Conservation (phyloP, 352 stramenopile species). For the Pythium periplocum region DNA sequence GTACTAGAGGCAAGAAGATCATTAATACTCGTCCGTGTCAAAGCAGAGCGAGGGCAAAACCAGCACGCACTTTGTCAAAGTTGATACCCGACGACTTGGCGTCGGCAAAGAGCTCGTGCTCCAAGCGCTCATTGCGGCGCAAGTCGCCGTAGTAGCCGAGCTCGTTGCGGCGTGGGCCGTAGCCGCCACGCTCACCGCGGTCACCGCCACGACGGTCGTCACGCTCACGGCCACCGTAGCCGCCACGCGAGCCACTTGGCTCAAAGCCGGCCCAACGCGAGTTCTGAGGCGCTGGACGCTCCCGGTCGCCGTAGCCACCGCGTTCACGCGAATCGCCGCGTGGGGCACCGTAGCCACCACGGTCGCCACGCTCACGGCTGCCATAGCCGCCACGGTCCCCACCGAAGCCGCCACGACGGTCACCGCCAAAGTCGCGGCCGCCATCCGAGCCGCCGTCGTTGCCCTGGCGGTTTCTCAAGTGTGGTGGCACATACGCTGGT, state of each 20-base stretch:
- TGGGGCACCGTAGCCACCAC: no score
- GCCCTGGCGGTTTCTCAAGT: conserved; percentile 45
- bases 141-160: conserved; percentile 96
- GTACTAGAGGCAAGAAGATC: conserved; percentile 53
- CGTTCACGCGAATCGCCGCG: no score
- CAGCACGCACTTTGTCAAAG: conserved; percentile 88
- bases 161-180: conserved; percentile 85
- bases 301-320: conserved; percentile 1
- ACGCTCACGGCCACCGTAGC: conserved; percentile 11
- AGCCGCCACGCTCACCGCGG: conserved; percentile 32
- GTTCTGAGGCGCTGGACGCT: conserved; percentile 4
- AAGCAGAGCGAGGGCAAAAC: no score
- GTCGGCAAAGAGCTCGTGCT: conserved; percentile 91
- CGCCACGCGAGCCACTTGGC: no score
- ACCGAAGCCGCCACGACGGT: conserved; percentile 13
- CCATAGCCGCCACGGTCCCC: conserved; percentile 18
- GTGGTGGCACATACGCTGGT: conserved; percentile 73
- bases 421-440: conserved; percentile 10
- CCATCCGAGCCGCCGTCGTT: conserved; percentile 24
- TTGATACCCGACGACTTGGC: conserved; percentile 95
- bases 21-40: no score
- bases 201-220: conserved; percentile 22
- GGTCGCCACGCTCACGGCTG: conserved; percentile 1
- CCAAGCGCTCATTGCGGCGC: conserved; percentile 87
- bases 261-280: not conserved